A percentile compares a stretch with the other conserved stretches of the same genome.
These are phyloP conservation scores for Exserohilum rostratum DNA, from an alignment of 2,329 filamentous ascomycete species.

Conservation along the genomic window DNA sequence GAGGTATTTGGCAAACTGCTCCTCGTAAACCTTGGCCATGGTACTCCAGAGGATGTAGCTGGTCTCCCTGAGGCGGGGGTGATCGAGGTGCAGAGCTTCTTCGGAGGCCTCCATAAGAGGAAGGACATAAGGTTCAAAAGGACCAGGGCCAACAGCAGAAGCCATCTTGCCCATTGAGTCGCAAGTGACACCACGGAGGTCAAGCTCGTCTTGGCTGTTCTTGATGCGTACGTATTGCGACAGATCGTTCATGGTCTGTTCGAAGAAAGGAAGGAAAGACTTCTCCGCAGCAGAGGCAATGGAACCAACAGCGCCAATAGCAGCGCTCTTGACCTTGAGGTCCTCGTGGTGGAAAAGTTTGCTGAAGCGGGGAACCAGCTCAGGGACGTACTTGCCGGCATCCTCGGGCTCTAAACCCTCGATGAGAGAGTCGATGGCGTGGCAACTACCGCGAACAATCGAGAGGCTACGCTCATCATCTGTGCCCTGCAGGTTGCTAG, in stretches of 20 bases:
- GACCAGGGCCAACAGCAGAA: conserved; percentile 79
- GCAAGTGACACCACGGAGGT: conserved; percentile 85
- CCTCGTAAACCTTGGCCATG: conserved; percentile 90
- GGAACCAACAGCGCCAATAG: conserved; percentile 87
- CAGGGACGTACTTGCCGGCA: conserved; percentile 79
- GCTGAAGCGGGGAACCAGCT: conserved; percentile 84
- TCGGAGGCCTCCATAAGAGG: conserved; percentile 92
- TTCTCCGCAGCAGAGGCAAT: conserved; percentile 85
- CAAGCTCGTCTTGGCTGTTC: conserved; percentile 85
- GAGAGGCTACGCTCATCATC: conserved; percentile 77
- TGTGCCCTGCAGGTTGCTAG: conserved; percentile 65
- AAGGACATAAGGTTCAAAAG: conserved; percentile 89
- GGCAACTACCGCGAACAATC: conserved; percentile 88
- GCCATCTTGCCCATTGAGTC: conserved; percentile 95
- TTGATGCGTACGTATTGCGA: conserved; percentile 84
- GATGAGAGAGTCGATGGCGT: conserved; percentile 88
- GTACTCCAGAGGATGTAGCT: conserved; percentile 97
- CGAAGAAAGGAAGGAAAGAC: conserved; percentile 89
- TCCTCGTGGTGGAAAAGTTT: conserved; percentile 83
- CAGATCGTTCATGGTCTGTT: conserved; percentile 86
- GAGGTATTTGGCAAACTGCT: conserved; percentile 79
- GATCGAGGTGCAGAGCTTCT: conserved; percentile 85
- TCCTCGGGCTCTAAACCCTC: conserved; percentile 82
- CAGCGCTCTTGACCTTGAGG: conserved; percentile 85
- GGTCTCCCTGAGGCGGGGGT: conserved; percentile 90